These are phyloP conservation scores for Cyberlindnera maclurae DNA, from an alignment of 805 yeast species.

Conservation along the genomic window DNA sequence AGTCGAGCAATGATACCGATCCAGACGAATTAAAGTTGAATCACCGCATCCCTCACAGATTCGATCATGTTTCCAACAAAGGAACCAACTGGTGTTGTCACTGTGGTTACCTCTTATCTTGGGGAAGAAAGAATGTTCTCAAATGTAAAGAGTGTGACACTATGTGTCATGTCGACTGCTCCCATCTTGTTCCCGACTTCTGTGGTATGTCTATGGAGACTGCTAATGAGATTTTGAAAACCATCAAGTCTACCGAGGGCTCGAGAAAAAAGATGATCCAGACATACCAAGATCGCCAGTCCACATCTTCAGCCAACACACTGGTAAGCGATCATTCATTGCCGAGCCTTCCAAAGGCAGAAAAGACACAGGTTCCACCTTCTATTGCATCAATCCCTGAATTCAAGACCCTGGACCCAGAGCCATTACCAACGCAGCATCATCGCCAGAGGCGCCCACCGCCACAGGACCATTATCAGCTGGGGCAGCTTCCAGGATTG, in stretches of 20 bases:
- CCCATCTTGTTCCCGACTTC: conserved; percentile 93
- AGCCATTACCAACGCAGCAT: conserved; percentile 12
- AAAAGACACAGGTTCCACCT: conserved; percentile 2
- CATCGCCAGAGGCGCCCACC: conserved; percentile 23
- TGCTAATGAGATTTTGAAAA: conserved; percentile 81
- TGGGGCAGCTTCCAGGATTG: conserved; percentile 2
- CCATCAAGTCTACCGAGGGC: conserved; percentile 69
- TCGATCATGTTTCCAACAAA: conserved; percentile 84
- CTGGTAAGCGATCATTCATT: conserved; percentile 3
- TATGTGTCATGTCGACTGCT: conserved; percentile 89
- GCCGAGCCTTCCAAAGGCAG: conserved; percentile 4
- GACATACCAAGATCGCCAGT: conserved; percentile 13
- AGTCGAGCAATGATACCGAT: conserved; percentile 61
- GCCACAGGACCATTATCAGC: conserved; percentile 10
- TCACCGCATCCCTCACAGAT: conserved; percentile 95
- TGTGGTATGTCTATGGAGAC: conserved; percentile 98
- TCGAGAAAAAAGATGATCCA: conserved; percentile 21
- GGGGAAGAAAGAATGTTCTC: conserved; percentile 89
- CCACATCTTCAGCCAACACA: conserved; percentile 10
- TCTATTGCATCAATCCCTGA: conserved; percentile 2
- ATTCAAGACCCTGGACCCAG: conserved; percentile 1
- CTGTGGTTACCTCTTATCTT: conserved; percentile 93
- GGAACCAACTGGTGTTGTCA: conserved; percentile 99
- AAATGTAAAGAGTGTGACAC: conserved; percentile 92
- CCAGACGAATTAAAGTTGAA: conserved; percentile 77